Conservation (phyloP, 225 moss, liverwort and hornwort species). For the Anthoceros angustus region DNA sequence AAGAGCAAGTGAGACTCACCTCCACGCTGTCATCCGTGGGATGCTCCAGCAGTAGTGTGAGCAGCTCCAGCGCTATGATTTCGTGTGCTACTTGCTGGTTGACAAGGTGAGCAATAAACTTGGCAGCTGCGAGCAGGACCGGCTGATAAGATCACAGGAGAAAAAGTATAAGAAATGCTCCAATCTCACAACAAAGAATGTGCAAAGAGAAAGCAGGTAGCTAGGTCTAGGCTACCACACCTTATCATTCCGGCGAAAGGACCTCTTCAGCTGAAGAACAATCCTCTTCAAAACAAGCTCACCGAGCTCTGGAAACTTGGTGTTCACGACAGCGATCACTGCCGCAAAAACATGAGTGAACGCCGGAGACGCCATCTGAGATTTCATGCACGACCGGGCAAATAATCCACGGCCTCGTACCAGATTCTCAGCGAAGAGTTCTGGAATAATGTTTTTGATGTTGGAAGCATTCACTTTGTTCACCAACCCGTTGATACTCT, state of each 20-base stretch:
- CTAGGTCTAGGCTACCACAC: slow-evolving; percentile 7
- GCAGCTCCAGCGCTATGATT: slow-evolving; percentile 65
- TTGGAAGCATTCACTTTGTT: slow-evolving; percentile 87
- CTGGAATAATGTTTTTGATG: slow-evolving; percentile 69
- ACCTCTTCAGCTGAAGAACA: slow-evolving; percentile 56
- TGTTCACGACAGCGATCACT: slow-evolving; percentile 68
- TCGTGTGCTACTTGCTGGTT: slow-evolving; percentile 84
- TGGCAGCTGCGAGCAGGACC: slow-evolving; percentile 79
- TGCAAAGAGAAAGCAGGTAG: not conserved
- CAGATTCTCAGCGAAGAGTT: slow-evolving; percentile 77
- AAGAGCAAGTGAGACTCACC: slow-evolving; percentile 9
- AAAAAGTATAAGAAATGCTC: not conserved
- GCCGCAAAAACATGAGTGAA: slow-evolving; percentile 85
- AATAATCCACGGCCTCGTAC: slow-evolving; percentile 77
- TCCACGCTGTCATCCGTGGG: slow-evolving; percentile 92
- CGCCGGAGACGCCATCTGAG: slow-evolving; percentile 83
- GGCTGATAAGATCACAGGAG: slow-evolving; percentile 19
- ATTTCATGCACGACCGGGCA: slow-evolving; percentile 89
- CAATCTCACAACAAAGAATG: not conserved
- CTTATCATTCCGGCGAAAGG: slow-evolving; percentile 80
- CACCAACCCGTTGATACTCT: slow-evolving; percentile 77
- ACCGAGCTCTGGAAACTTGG: slow-evolving; percentile 81
- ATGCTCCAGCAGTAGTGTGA: slow-evolving; percentile 61
- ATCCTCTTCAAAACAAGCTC: slow-evolving; percentile 71
- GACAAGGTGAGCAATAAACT: slow-evolving; percentile 76